phyloP scores from a whole-genome alignment of 352 stramenopile species.

The Phytopythium oedochilum region DNA sequence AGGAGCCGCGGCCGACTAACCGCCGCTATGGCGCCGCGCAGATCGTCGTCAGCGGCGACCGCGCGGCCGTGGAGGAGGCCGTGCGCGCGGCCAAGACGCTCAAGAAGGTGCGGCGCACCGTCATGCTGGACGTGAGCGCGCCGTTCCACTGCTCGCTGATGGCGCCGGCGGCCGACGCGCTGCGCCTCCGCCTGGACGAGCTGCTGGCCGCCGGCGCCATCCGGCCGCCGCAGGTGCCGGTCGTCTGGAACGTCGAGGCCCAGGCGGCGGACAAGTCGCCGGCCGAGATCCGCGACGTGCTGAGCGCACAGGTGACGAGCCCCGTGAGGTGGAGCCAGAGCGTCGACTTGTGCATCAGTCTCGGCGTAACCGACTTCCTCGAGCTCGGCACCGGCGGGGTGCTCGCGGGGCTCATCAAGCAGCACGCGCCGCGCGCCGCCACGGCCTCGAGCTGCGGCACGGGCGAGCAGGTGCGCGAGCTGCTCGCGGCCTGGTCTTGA shows the following conservation, averaged over 20 bases:
- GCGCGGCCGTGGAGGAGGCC: slow-evolving; percentile 38
- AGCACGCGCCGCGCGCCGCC: slow-evolving; percentile 37
- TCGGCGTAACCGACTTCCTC: slow-evolving; percentile 45
- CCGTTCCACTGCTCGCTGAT: slow-evolving; percentile 85
- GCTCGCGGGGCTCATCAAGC: slow-evolving; percentile 68
- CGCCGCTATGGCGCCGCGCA: background rate
- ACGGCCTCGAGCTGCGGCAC: slow-evolving; percentile 47
- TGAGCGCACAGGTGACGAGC: slow-evolving; percentile 57
- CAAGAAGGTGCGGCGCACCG: slow-evolving; percentile 65
- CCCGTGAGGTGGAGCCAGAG: slow-evolving; percentile 79
- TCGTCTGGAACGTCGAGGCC: slow-evolving; percentile 83
- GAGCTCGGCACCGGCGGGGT: slow-evolving; percentile 71
- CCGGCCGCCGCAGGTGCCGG: slow-evolving; percentile 34
- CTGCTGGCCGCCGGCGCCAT: slow-evolving; percentile 21
- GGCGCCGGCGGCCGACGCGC: slow-evolving; percentile 46
- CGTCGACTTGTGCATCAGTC: slow-evolving; percentile 64
- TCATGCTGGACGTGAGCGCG: slow-evolving; percentile 75
- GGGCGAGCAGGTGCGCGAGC: slow-evolving; percentile 44
- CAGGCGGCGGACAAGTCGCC: slow-evolving; percentile 30
- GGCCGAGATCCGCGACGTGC: slow-evolving; percentile 31
- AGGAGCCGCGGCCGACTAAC: too few species aligned
- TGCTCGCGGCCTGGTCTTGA: slow-evolving; percentile 26
- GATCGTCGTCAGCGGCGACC: slow-evolving; percentile 71
- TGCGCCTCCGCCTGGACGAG: slow-evolving; percentile 35
- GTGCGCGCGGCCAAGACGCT: slow-evolving; percentile 55